A percentile compares a stretch with the other conserved stretches of the same genome.
Evolutionary conservation across 1,284 basidiomycete genomes (phyloP).

Genomic region (Malassezia cuniculi): DNA sequence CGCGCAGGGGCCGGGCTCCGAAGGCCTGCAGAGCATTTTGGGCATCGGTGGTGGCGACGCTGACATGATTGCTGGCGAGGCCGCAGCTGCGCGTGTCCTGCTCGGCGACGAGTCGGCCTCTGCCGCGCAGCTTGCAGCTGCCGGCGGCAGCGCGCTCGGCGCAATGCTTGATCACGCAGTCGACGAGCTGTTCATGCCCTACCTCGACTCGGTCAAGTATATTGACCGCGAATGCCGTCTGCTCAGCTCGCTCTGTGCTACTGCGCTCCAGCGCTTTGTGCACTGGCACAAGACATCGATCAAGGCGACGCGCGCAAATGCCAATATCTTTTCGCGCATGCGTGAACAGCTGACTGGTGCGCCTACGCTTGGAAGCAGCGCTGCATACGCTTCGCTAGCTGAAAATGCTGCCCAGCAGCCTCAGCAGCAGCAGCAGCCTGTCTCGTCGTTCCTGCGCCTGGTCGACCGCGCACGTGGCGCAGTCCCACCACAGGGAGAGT

Average conservation of each 20-base stretch:
- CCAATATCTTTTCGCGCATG: slow-evolving; percentile 71
- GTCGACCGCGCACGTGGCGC: slow-evolving; percentile 18
- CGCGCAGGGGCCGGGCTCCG: background rate
- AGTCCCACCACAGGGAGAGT: background rate
- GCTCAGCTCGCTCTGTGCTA: slow-evolving; percentile 67
- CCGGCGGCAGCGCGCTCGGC: slow-evolving; percentile 24
- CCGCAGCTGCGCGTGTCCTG: slow-evolving; percentile 2
- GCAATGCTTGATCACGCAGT: slow-evolving; percentile 84
- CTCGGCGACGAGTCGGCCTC: slow-evolving; percentile 18
- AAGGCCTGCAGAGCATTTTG: slow-evolving; percentile 9
- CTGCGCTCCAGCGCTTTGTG: slow-evolving; percentile 63
- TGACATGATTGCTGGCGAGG: slow-evolving; percentile 1
- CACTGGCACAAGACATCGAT: slow-evolving; percentile 58
- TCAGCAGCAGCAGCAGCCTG: background rate
- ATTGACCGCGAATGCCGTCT: slow-evolving; percentile 82
- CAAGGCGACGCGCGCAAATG: slow-evolving; percentile 13
- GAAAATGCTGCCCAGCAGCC: slow-evolving; percentile 7
- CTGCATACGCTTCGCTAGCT: slow-evolving; percentile 9
- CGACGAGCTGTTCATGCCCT: slow-evolving; percentile 91
- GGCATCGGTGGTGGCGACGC: slow-evolving; percentile 2
- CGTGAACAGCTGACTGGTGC: slow-evolving; percentile 69
- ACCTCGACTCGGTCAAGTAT: slow-evolving; percentile 74
- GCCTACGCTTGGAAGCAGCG: slow-evolving; percentile 5
- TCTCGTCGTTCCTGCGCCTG: slow-evolving; percentile 32
- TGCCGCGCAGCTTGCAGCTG: slow-evolving; percentile 20